Base-by-base conservation (phyloP, 805 yeast genomes). In the Starmerella powellii region DNA sequence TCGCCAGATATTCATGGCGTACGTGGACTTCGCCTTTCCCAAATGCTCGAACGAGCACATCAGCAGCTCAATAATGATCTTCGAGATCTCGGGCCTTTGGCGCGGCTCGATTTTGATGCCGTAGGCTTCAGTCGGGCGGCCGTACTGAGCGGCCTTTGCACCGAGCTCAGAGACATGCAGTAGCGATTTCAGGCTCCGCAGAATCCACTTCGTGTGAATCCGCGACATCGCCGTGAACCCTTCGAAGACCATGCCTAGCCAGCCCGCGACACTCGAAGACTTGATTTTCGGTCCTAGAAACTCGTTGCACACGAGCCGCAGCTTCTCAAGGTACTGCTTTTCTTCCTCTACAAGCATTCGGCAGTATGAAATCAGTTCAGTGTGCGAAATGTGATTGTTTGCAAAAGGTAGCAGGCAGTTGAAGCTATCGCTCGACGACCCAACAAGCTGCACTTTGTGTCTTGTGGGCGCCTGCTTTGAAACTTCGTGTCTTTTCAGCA, bases 221-320 rank as follows among this genome's bases (percentile, higher is more conserved):
- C n/a, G 12, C 28, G 30, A 32, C 35, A 46, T 33, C 1, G 40
- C 33, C 3, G 47, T 41, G 20, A 39, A 46, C n/a, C 45, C 41
- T n/a, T 11, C 19, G 31, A 46, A 46, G 2, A 46, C 21, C 3
- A 20, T 35, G 2, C 44, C 23, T 8, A 46, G 23, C 3, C 17
- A 32, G 13, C 15, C 13, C 15, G 37, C 27, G 4, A 46, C 31
- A 11, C 19, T 15, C 2, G 28, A 3, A 4, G 40, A 34, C 8
- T 33, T 34, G 17, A 38, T 29, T n/a, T 28, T 30, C 3, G 40
- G 8, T 4, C 26, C 15, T 26, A 19, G 37, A 29, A 43, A 43
- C 6, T 46, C 31, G 1, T 16, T 18, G 8, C 34, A 16, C 11
- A 38, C 50, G 3, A 29, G n/a, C 12, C 31, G 30, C 8, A 46